Conservation (phyloP, 108 stramenopile species). For the Bacterosira constricta region DNA sequence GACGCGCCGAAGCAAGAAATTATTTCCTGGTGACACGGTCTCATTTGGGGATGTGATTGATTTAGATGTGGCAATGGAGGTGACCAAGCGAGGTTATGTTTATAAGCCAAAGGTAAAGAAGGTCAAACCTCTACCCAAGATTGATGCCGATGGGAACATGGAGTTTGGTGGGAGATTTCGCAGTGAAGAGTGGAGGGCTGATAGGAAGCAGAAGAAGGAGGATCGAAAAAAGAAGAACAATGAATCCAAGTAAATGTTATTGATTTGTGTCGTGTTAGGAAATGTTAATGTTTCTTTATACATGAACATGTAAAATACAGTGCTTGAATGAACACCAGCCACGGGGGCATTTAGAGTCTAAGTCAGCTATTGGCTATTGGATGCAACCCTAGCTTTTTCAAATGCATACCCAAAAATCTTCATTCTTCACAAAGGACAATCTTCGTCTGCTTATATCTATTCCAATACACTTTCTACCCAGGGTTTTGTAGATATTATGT, state of each 20-base stretch:
- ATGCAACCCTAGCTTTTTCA: too few relatives aligned
- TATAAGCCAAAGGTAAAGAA: slow-evolving; percentile 32
- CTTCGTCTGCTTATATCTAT: too few relatives aligned
- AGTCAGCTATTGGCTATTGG: too few relatives aligned
- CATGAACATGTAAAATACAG: too few relatives aligned
- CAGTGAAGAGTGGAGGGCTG: slow-evolving; percentile 35
- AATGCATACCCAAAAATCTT: too few relatives aligned
- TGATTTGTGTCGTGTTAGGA: too few relatives aligned
- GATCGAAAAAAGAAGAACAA: slow-evolving; percentile 14
- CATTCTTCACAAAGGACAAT: too few relatives aligned
- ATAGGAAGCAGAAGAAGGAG: slow-evolving; percentile 27
- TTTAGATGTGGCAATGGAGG: slow-evolving; percentile 24
- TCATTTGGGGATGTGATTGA: slow-evolving; percentile 12
- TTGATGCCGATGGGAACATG: slow-evolving; percentile 19
- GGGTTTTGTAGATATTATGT: too few relatives aligned
- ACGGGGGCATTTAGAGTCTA: too few relatives aligned
- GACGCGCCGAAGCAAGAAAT: slow-evolving; percentile 21
- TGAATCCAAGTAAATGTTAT: slow-evolving; percentile 8
- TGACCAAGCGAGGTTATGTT: slow-evolving; percentile 20
- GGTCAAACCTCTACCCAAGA: slow-evolving; percentile 18
- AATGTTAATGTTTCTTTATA: too few relatives aligned
- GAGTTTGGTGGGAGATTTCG: slow-evolving; percentile 36
- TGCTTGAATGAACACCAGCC: too few relatives aligned
- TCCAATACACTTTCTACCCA: too few relatives aligned
- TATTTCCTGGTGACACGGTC: slow-evolving; percentile 20